Base-by-base conservation (phyloP, 2,329 filamentous ascomycete species). In the Sporothrix dimorphospora region DNA sequence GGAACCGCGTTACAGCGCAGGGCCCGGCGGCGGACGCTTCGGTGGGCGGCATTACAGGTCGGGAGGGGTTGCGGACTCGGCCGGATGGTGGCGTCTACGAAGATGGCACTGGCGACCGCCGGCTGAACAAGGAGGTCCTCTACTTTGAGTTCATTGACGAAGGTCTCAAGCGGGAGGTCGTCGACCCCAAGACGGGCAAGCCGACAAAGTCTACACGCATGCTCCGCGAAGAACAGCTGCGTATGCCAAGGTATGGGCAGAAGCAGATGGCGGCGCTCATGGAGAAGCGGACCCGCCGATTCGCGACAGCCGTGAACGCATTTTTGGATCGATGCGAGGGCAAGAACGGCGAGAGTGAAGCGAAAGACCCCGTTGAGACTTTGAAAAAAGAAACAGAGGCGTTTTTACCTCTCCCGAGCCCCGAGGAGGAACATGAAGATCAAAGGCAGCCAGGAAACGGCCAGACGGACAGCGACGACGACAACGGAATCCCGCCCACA, bases 91-190 rank as follows among this genome's bases (percentile, higher is more conserved):
- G n/a, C 1, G 2, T 4, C 11, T 14, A 81, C 27, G 70, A 75
- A 40, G 24, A 40, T 11, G 71, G 75, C 71, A 70, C 34, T 8
- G 72, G 51, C 80, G 78, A 49, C 79, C 79, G 47, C 19, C n/a
- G 21, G 77, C 83, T 73, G 16, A 84, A 84, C 1, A 86, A 86
- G 69, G 90, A 97, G 76, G 91, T 97, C 19, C 82, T 99, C 30
- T 88, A 95, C 47, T 97, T 99, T 77, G 96, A 98, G 79, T 98
- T 97, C 76, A 82, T 97, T 21, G 96, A 98, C 79, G 94, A 92
- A 0, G 95, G 98, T 79, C 81, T 98, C 76, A 98, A 94, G 82
- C 87, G 92, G 53, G 91, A 97, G 78, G 91, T 94, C 0, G 84
- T 86, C 70, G 84, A 91, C 79, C 87, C 89, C 70, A 92, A 92